A percentile compares a stretch with the other conserved stretches of the same genome.
Conservation (phyloP, 2,329 filamentous ascomycete species). For the Epichloe uncinata region DNA sequence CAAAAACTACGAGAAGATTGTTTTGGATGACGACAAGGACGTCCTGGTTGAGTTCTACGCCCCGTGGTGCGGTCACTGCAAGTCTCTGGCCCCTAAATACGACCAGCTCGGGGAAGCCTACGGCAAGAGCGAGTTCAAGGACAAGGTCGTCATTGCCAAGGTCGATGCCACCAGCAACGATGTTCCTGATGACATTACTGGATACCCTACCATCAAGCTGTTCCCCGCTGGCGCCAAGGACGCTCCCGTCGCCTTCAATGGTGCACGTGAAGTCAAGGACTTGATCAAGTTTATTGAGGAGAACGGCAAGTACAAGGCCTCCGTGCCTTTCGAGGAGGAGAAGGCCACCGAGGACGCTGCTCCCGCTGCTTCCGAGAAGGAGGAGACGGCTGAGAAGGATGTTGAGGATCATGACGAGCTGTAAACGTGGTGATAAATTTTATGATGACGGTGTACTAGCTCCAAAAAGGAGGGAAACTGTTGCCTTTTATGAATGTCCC, state of each 20-base stretch:
- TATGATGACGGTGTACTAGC: background rate
- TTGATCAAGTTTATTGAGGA: constrained; percentile 86
- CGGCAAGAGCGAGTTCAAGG: constrained; percentile 63
- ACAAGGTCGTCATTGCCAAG: constrained; percentile 89
- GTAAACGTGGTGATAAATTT: constrained; percentile 34
- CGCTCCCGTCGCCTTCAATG: constrained; percentile 73
- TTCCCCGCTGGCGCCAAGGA: constrained; percentile 85
- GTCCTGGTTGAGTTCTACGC: constrained; percentile 98
- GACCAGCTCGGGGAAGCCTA: constrained; percentile 80
- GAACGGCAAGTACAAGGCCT: constrained; percentile 81
- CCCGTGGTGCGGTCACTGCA: constrained; percentile 99
- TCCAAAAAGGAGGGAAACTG: constrained; percentile 14
- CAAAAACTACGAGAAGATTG: constrained; percentile 83
- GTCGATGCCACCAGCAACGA: constrained; percentile 94
- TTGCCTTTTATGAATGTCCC: constrained; percentile 18
- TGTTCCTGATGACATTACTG: constrained; percentile 89
- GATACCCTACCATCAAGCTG: constrained; percentile 98
- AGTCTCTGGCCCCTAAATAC: constrained; percentile 92
- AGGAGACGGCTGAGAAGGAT: constrained; percentile 33
- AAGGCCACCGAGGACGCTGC: constrained; percentile 42
- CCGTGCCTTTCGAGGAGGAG: constrained; percentile 44
- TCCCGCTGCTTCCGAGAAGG: constrained; percentile 37
- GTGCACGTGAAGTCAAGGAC: constrained; percentile 81
- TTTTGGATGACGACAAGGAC: constrained; percentile 90
- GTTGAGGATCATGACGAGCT: constrained; percentile 51